Evolutionary conservation across 2,329 filamentous ascomycete genomes (phyloP), one percentile per base, ranked within the genome.

Genomic region (Pseudopyricularia cyperi): DNA sequence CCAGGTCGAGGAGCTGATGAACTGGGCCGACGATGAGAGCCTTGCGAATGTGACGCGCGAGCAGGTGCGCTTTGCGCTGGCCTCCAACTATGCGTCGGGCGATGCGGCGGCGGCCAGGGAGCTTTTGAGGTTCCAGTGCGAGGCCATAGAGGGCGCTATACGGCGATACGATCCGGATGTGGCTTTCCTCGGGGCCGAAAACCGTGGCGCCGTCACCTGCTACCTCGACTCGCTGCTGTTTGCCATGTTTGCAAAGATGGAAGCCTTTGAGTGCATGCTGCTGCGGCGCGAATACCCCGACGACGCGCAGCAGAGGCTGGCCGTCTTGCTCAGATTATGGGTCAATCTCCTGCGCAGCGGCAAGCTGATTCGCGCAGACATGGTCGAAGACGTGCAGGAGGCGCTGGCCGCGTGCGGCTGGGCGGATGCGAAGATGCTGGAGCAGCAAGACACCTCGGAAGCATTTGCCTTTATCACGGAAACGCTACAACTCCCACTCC

Each of bases 381-480:
- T 97, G 68, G 87, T 55, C 11, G 55, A 52, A 15, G 51, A 52
- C 19, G 44, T 98, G 14, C 90, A 96, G 66, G 80, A 91, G 39
- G 76, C 89, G 9, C 68, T 97, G 37, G 83, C 85, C 17, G 84
- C 83, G 51, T 96, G 90, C 64, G 93, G 91, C 4, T 97, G 93
- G 93, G 71, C 77, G 58, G 89, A 94, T 53, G 90, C 90, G 47
- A 77, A 78, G 22, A 68, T 78, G 53, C 63, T 87, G n/a, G 78
- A 83, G 59, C 93, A 97, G 63, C 93, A 98, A 67, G 93, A 98
- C 66, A 88, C 89, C 0, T 96, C 93, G 0, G 93, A 98, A 67
- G 90, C 90, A 1, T 97, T 97, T 63, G 87, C 84, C 0, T 96
- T 96, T 64, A 89, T 98, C 57, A 95, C 91, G 0, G 90, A 89